Evolutionary conservation across 2,329 filamentous ascomycete genomes (phyloP).

Genomic region (Aureobasidium sp.): DNA sequence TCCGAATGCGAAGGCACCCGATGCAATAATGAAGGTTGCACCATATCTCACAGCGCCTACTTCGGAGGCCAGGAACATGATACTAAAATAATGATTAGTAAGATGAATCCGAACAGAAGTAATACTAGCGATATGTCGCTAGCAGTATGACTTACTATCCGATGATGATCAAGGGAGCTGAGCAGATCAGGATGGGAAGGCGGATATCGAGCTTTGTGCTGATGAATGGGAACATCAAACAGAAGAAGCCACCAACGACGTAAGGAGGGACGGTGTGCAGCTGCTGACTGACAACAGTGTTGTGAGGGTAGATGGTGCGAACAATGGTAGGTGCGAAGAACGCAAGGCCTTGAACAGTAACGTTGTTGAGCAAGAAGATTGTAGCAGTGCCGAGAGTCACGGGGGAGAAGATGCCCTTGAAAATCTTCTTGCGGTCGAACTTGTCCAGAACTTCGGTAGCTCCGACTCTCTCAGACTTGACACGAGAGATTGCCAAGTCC

Average conservation of each 20-base stretch:
- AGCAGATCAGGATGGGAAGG: constrained; percentile 66
- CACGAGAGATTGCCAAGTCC: constrained; percentile 68
- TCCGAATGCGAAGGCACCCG: constrained; percentile 69
- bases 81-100: too few relatives aligned
- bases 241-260: constrained; percentile 73
- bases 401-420: constrained; percentile 70
- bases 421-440: constrained; percentile 64
- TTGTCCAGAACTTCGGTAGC: constrained; percentile 70
- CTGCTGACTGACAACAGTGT: constrained; percentile 68
- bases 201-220: constrained; percentile 68
- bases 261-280: constrained; percentile 78
- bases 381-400: constrained; percentile 63
- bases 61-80: constrained; percentile 71
- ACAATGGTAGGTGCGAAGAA: constrained; percentile 80
- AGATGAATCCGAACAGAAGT: too few relatives aligned
- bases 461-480: constrained; percentile 74
- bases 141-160: too few relatives aligned
- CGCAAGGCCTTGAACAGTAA: constrained; percentile 75
- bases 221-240: constrained; percentile 65
- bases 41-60: constrained; percentile 66
- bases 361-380: constrained; percentile 72
- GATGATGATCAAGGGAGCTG: constrained; percentile 70
- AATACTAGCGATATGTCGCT: too few relatives aligned
- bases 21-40: constrained; percentile 74
- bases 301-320: constrained; percentile 68